Evolutionary conservation across 2,329 filamentous ascomycete genomes (phyloP).

Genomic region (Neodidymelliopsis sp.): DNA sequence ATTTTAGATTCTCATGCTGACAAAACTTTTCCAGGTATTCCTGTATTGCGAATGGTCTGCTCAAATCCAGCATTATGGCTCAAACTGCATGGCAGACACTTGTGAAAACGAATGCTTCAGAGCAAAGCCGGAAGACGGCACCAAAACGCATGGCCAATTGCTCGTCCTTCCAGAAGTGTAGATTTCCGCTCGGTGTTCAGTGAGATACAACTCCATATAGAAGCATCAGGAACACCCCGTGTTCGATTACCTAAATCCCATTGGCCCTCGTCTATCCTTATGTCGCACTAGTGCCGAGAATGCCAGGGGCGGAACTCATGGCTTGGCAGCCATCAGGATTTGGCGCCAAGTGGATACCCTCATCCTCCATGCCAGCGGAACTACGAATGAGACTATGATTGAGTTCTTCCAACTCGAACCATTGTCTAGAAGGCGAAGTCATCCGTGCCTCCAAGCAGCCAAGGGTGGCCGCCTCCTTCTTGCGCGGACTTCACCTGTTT

Average conservation of each 20-base stretch:
- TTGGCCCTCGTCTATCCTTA: conserved; percentile 20
- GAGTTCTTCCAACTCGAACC: conserved; percentile 7
- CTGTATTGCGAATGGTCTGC: too few relatives aligned
- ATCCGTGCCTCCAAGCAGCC: conserved; percentile 22
- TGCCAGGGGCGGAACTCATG: conserved; percentile 25
- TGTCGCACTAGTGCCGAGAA: conserved; percentile 11
- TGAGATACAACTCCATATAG: conserved; percentile 14
- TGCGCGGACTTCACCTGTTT: conserved; percentile 3
- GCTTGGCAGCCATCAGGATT: conserved; percentile 22
- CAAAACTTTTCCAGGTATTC: too few relatives aligned
- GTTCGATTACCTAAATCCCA: conserved; percentile 9
- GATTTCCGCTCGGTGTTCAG: conserved; percentile 9
- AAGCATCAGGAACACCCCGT: conserved; percentile 19
- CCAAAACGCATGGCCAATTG: conserved; percentile 2
- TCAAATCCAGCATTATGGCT: too few relatives aligned
- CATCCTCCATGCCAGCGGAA: conserved; percentile 23
- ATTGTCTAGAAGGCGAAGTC: conserved; percentile 3
- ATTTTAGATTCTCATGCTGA: too few relatives aligned
- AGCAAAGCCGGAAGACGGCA: conserved; percentile 30
- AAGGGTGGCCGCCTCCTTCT: conserved; percentile 14
- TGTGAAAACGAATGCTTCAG: background rate
- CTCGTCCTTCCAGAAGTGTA: conserved; percentile 11
- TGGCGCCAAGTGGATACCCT: conserved; percentile 27
- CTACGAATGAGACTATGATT: conserved; percentile 11
- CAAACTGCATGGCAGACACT: background rate